Evolutionary conservation across 108 stramenopile genomes (phyloP).

Genomic region (Fragilaria radians): DNA sequence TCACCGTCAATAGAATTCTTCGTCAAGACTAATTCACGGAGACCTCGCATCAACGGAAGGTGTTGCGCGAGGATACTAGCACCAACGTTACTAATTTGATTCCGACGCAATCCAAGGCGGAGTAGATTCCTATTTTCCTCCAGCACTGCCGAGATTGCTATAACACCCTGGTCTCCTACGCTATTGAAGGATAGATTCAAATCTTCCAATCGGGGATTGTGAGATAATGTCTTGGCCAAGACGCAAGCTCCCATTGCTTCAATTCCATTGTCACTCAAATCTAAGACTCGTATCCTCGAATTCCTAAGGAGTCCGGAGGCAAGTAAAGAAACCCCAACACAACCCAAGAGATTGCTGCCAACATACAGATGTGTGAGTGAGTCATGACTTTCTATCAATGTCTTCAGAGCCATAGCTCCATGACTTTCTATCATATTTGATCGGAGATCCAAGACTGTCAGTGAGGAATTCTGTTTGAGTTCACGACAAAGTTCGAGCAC

Average conservation of each 20-base stretch:
- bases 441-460: slow-evolving; percentile 5
- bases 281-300: background rate
- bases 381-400: background rate
- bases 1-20: slow-evolving; percentile 3
- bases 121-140: slow-evolving; percentile 6
- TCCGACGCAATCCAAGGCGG: slow-evolving; percentile 2
- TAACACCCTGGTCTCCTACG: slow-evolving; percentile 8
- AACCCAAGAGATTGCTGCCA: slow-evolving; percentile 7
- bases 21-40: slow-evolving; percentile 12
- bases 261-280: slow-evolving; percentile 16
- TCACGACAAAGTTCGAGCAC: background rate
- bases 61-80: slow-evolving; percentile 5
- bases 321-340: background rate
- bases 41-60: slow-evolving; percentile 10
- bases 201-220: slow-evolving; percentile 9
- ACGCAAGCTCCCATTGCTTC: slow-evolving; percentile 1
- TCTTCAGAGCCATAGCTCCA: slow-evolving; percentile 7
- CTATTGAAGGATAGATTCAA: slow-evolving; percentile 18
- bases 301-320: slow-evolving; percentile 1
- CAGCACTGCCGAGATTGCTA: slow-evolving; percentile 1
- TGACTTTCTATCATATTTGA: slow-evolving; percentile 3
- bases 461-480: background rate
- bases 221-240: slow-evolving; percentile 10
- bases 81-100: slow-evolving; percentile 6
- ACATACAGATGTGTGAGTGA: slow-evolving; percentile 1